These are phyloP conservation scores for Cladorrhinum samala DNA, from an alignment of 495 filamentous ascomycete species.

Conservation along the genomic window DNA sequence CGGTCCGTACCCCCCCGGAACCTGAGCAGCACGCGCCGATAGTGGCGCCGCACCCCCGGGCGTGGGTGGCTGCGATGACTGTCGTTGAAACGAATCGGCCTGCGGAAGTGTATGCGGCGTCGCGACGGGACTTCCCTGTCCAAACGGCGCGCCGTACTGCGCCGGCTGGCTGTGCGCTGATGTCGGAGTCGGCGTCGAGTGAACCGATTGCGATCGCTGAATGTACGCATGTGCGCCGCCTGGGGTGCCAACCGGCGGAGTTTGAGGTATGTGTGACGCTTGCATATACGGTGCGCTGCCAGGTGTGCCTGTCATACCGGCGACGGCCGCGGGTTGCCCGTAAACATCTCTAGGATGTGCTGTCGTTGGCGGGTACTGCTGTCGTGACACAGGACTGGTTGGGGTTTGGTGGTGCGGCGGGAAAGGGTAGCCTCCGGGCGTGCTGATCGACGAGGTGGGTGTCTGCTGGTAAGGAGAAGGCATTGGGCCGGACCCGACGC, in stretches of 20 bases:
- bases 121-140: slow-evolving; percentile 50
- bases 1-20: slow-evolving; percentile 19
- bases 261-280: slow-evolving; percentile 43
- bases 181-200: slow-evolving; percentile 52
- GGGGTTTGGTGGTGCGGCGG: slow-evolving; percentile 47
- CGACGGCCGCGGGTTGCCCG: slow-evolving; percentile 32
- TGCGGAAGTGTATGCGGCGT: slow-evolving; percentile 38
- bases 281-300: slow-evolving; percentile 37
- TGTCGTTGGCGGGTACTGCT: slow-evolving; percentile 37
- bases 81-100: slow-evolving; percentile 38
- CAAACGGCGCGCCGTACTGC: slow-evolving; percentile 42
- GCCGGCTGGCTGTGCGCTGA: slow-evolving; percentile 50
- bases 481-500: slow-evolving; percentile 35
- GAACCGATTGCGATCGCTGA: slow-evolving; percentile 42
- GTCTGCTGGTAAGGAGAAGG: slow-evolving; percentile 48
- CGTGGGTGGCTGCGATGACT: slow-evolving; percentile 50
- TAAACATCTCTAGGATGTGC: slow-evolving; percentile 46
- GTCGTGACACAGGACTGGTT: slow-evolving; percentile 44
- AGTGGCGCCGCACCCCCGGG: slow-evolving; percentile 49
- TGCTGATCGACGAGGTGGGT: slow-evolving; percentile 38
- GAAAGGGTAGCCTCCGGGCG: slow-evolving; percentile 48
- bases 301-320: slow-evolving; percentile 39
- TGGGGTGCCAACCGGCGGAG: slow-evolving; percentile 42
- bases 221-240: slow-evolving; percentile 17
- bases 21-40: slow-evolving; percentile 32